phyloP scores from a whole-genome alignment of 768 basidiomycete genomes.

The Termitomyces sp. region DNA sequence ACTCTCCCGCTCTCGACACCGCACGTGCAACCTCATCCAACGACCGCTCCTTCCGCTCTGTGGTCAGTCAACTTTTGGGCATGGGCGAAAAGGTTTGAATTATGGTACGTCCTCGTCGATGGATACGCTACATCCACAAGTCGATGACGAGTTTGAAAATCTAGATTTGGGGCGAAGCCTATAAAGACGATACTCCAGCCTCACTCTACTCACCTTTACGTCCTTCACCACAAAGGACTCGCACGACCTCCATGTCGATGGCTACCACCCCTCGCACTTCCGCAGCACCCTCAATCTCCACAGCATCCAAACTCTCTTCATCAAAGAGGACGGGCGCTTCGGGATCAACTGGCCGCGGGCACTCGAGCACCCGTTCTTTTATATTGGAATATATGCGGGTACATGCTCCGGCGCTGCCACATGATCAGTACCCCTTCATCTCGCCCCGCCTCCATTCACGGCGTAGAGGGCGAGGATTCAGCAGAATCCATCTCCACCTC shows the following conservation, averaged over 20 bases:
- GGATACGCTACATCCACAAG: not conserved
- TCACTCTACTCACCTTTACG: conserved; percentile 27
- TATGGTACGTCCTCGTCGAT: conserved; percentile 36
- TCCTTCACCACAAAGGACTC: conserved; percentile 34
- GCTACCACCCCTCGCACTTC: conserved; percentile 24
- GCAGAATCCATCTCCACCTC: too few relatives aligned
- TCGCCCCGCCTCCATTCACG: too few relatives aligned
- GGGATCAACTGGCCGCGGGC: conserved; percentile 44
- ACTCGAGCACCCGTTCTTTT: conserved; percentile 51
- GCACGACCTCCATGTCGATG: conserved; percentile 33
- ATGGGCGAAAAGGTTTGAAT: conserved; percentile 73
- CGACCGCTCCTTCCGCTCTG: too few relatives aligned
- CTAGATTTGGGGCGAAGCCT: conserved; percentile 68
- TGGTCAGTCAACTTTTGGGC: conserved; percentile 48
- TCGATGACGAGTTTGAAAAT: not conserved
- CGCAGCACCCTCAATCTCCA: conserved; percentile 19
- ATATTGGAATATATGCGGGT: too few relatives aligned
- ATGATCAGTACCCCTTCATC: too few relatives aligned
- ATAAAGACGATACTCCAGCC: conserved; percentile 26
- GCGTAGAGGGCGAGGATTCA: too few relatives aligned
- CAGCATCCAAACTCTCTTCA: conserved; percentile 13
- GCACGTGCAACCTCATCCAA: too few relatives aligned
- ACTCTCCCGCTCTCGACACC: too few relatives aligned
- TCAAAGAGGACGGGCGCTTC: conserved; percentile 19
- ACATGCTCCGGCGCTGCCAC: too few relatives aligned